phyloP scores from a whole-genome alignment of 192 early-diverging fungal genomes.

The Coemansia sp. region DNA sequence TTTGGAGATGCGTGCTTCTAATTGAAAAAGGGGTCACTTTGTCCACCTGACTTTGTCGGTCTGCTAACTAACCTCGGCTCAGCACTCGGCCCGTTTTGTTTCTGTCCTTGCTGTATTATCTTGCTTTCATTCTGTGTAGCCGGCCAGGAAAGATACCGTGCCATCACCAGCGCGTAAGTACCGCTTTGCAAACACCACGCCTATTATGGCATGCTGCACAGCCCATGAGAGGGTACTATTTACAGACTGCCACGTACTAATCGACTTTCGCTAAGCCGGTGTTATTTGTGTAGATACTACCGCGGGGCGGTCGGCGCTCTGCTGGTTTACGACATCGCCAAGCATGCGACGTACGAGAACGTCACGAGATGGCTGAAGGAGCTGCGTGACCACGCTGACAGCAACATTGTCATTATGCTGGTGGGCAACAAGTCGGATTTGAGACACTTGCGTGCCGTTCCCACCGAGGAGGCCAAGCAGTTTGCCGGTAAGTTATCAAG shows the following conservation, averaged over 20 bases:
- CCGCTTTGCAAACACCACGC: not conserved
- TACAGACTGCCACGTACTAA: too few relatives aligned
- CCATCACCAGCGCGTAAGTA: slow-evolving; percentile 83
- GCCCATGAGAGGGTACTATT: too few relatives aligned
- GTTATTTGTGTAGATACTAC: slow-evolving; percentile 71
- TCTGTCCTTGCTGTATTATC: not conserved
- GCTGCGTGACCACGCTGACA: slow-evolving; percentile 93
- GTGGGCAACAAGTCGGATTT: slow-evolving; percentile 99
- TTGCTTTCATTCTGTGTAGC: slow-evolving; percentile 49
- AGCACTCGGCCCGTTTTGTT: too few relatives aligned
- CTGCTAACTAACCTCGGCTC: slow-evolving; percentile 3
- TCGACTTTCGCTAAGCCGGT: not conserved
- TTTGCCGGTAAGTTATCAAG: slow-evolving; percentile 71
- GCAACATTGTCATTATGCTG: slow-evolving; percentile 98
- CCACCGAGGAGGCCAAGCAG: slow-evolving; percentile 96
- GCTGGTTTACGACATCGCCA: slow-evolving; percentile 97
- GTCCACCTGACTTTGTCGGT: not conserved
- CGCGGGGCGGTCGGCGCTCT: slow-evolving; percentile 96
- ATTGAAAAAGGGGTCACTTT: too few relatives aligned
- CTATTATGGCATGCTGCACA: too few relatives aligned
- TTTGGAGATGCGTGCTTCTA: too few relatives aligned
- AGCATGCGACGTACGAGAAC: slow-evolving; percentile 93
- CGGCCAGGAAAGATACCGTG: slow-evolving; percentile 82
- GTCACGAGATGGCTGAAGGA: slow-evolving; percentile 98
- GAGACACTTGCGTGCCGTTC: slow-evolving; percentile 90